Conservation (phyloP, 1,139 yeast genomes). For the Zygosaccharomyces sapae region DNA sequence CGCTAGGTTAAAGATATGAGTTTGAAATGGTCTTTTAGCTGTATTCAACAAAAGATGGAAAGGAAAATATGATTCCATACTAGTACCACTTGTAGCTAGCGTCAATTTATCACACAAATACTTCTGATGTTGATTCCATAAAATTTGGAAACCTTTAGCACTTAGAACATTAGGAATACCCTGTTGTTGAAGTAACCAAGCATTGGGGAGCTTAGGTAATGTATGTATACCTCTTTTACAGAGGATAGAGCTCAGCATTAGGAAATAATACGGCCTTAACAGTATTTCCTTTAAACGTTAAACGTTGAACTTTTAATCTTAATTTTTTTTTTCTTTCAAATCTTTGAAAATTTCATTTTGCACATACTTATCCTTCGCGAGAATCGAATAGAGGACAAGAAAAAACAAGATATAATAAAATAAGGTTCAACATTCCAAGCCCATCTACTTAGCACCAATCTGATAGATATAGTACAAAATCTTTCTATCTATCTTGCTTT, state of each 20-base stretch:
- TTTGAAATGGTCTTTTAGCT: conserved; percentile 63
- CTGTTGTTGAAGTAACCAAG: conserved; percentile 38
- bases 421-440: background rate
- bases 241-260: conserved; percentile 17
- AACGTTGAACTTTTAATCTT: background rate
- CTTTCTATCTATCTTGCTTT: no score
- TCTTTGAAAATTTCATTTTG: background rate
- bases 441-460: no score
- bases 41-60: conserved; percentile 72
- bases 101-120: conserved; percentile 65
- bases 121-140: conserved; percentile 81
- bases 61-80: conserved; percentile 72
- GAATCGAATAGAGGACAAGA: conserved; percentile 5
- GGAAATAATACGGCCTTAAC: background rate
- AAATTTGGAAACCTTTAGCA: conserved; percentile 59
- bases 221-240: conserved; percentile 46
- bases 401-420: no score
- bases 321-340: background rate
- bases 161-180: conserved; percentile 76
- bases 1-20: conserved; percentile 77
- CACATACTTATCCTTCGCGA: background rate
- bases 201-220: conserved; percentile 55
- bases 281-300: background rate
- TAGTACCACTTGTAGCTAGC: conserved; percentile 73
- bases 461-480: no score